Percentiles rank a stretch among this genome's conserved stretches.
These are phyloP conservation scores for Mucor mucedo DNA, from an alignment of 371 early-diverging fungal species.

Conservation along the genomic window DNA sequence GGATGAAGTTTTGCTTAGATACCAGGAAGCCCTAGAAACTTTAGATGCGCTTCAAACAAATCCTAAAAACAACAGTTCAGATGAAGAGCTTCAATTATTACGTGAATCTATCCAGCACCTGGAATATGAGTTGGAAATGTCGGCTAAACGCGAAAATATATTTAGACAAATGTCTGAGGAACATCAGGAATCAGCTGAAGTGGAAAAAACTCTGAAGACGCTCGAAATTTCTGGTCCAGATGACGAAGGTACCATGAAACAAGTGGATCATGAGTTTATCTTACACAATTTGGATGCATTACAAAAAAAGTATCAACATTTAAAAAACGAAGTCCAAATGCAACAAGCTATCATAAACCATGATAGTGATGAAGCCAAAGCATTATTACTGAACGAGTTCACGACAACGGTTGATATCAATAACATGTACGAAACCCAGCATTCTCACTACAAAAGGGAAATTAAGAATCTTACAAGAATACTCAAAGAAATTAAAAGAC, in stretches of 20 bases:
- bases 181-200: constrained; percentile 18
- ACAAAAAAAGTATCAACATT: constrained; percentile 21
- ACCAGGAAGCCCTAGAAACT: constrained; percentile 44
- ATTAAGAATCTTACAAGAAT: constrained; percentile 16
- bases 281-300: constrained; percentile 13
- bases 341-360: constrained; percentile 4
- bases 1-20: constrained; percentile 42
- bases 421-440: constrained; percentile 15
- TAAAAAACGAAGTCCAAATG: constrained; percentile 8
- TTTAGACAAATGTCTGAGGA: constrained; percentile 29
- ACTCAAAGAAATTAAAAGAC: constrained; percentile 25
- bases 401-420: constrained; percentile 10
- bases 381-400: neutral
- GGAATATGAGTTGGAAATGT: constrained; percentile 25
- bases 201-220: constrained; percentile 21
- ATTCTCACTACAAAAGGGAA: constrained; percentile 20
- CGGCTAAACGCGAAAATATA: constrained; percentile 20
- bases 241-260: neutral
- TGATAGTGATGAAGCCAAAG: neutral
- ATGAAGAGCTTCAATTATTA: constrained; percentile 23
- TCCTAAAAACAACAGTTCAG: neutral
- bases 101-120: constrained; percentile 27
- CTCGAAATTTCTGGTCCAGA: constrained; percentile 14
- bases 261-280: constrained; percentile 11
- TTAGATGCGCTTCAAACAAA: constrained; percentile 21